phyloP scores from a whole-genome alignment of 2,329 filamentous ascomycete genomes.

The Xenoacremonium recifei region DNA sequence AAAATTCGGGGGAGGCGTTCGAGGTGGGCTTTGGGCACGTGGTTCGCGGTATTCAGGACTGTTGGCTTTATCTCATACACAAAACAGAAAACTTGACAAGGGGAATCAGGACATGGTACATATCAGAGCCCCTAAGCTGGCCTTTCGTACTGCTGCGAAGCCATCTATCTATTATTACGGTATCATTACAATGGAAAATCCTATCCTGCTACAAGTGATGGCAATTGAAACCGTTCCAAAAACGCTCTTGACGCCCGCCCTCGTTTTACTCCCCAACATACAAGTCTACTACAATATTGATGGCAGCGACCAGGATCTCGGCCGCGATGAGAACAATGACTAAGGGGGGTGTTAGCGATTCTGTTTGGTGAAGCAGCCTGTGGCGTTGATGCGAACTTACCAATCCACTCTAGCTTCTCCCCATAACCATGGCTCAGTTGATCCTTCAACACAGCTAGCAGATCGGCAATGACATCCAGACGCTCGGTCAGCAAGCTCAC shows the following conservation, averaged over 20 bases:
- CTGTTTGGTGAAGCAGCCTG: not conserved
- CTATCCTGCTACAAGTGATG: slow-evolving; percentile 1
- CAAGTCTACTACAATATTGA: slow-evolving; percentile 94
- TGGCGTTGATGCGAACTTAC: slow-evolving; percentile 50
- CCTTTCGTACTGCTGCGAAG: slow-evolving; percentile 18
- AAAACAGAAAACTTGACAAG: slow-evolving; percentile 8
- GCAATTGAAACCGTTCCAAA: not conserved
- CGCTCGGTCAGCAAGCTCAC: slow-evolving; percentile 87
- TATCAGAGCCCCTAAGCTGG: slow-evolving; percentile 10
- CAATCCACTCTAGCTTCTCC: slow-evolving; percentile 87
- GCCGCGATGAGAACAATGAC: slow-evolving; percentile 95
- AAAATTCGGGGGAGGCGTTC: not conserved
- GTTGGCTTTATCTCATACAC: not conserved
- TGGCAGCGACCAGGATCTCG: slow-evolving; percentile 86
- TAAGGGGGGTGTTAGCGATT: slow-evolving; percentile 33
- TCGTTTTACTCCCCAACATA: slow-evolving; percentile 52
- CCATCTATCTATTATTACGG: slow-evolving; percentile 22
- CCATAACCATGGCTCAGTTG: slow-evolving; percentile 92
- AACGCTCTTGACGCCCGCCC: slow-evolving; percentile 2
- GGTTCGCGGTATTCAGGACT: not conserved
- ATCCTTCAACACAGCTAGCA: slow-evolving; percentile 91
- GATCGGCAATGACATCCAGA: slow-evolving; percentile 82
- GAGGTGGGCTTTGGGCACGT: not conserved
- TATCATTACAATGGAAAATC: slow-evolving; percentile 15
- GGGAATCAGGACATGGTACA: slow-evolving; percentile 11